Conservation (phyloP, 768 basidiomycete genomes). For the Tylopilus intermedius region DNA sequence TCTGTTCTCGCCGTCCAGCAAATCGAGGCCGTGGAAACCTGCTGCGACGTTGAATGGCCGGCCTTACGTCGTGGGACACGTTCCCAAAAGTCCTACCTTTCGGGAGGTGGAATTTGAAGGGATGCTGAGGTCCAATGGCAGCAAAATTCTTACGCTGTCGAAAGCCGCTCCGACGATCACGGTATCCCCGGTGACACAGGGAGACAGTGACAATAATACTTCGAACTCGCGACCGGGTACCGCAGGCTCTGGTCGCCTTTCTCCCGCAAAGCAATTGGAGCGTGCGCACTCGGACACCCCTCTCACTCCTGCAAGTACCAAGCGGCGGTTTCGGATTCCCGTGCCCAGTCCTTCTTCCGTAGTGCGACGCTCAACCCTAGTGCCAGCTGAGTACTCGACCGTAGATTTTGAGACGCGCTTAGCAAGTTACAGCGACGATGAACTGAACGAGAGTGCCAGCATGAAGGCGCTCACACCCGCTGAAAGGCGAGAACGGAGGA, state of each 20-base stretch:
- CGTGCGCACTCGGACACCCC: conserved; percentile 27
- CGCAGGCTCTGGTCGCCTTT: conserved; percentile 13
- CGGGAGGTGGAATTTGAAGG: conserved; percentile 80
- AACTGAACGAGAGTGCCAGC: conserved; percentile 39
- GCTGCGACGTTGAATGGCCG: conserved; percentile 78
- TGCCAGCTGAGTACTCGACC: conserved; percentile 72
- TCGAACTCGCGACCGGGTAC: conserved; percentile 21
- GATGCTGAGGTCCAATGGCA: conserved; percentile 52
- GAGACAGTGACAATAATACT: conserved; percentile 30
- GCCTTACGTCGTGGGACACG: conserved; percentile 61
- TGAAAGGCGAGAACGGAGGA: conserved; percentile 38
- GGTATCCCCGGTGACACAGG: conserved; percentile 20
- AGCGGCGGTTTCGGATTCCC: conserved; percentile 59
- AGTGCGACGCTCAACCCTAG: conserved; percentile 44
- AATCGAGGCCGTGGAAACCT: conserved; percentile 64
- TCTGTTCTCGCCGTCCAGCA: conserved; percentile 51
- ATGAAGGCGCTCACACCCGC: conserved; percentile 37
- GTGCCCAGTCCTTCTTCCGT: conserved; percentile 48
- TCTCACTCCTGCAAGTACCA: conserved; percentile 23
- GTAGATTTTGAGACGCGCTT: conserved; percentile 82
- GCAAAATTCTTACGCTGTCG: conserved; percentile 36
- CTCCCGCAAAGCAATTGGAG: conserved; percentile 21
- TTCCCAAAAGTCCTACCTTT: conserved; percentile 47
- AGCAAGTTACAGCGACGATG: conserved; percentile 55
- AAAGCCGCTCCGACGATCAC: conserved; percentile 24